These are phyloP conservation scores for Brassica cretica DNA, from an alignment of 345 rosid genomes.

Conservation along the genomic window DNA sequence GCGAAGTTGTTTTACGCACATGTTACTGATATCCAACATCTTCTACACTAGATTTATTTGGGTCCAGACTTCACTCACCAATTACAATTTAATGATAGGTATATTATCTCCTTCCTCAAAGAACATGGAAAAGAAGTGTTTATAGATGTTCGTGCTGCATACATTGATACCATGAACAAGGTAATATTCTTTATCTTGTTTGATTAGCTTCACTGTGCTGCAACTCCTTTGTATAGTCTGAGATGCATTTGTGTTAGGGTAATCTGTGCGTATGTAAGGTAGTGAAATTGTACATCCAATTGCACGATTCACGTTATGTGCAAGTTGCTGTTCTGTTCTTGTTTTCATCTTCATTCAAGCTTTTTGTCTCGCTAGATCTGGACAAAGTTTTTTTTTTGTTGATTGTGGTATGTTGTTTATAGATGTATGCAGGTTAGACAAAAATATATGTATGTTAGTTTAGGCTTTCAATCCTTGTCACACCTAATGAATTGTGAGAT, in stretches of 20 bases:
- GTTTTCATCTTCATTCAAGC: constrained; percentile 2
- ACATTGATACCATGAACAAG: constrained; percentile 97
- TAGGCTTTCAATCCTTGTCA: constrained; percentile 16
- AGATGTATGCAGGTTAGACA: constrained; percentile 24
- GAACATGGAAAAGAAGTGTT: constrained; percentile 92
- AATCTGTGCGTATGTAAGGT: neutral
- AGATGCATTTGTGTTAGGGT: constrained; percentile 6
- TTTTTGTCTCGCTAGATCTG: constrained; percentile 6
- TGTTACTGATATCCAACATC: constrained; percentile 20
- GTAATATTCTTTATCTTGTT: constrained; percentile 45
- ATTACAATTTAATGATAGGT: constrained; percentile 50
- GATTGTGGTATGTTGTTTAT: neutral
- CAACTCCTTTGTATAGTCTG: constrained; percentile 1
- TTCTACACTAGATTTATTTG: constrained; percentile 6
- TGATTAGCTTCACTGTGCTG: constrained; percentile 4
- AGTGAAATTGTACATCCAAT: neutral
- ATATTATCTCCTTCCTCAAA: constrained; percentile 77
- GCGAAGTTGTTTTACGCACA: constrained; percentile 3
- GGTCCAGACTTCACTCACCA: constrained; percentile 6
- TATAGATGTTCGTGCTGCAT: constrained; percentile 86
- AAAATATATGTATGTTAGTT: constrained; percentile 7
- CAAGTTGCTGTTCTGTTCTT: constrained; percentile 11
- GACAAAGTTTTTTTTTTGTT: constrained; percentile 26
- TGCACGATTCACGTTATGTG: constrained; percentile 7
- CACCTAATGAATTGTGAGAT: constrained; percentile 15